Evolutionary conservation across 1,284 basidiomycete genomes (phyloP).

Genomic region (Cystobasidium pallidum): DNA sequence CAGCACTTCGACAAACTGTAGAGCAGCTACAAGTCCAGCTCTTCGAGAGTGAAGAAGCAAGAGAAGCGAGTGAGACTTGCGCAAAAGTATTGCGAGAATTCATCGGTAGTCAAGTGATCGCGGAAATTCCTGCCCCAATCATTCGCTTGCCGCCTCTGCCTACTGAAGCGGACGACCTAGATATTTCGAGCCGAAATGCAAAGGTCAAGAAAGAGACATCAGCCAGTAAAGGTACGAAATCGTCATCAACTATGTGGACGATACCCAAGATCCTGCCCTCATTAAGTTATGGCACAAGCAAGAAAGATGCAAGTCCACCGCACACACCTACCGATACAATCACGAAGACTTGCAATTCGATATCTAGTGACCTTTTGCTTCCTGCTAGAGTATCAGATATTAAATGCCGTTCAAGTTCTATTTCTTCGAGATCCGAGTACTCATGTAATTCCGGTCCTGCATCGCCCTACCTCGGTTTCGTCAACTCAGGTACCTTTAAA

Average conservation of each 20-base stretch:
- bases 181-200: slow-evolving; percentile 6
- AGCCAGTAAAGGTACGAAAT: not conserved
- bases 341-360: not conserved
- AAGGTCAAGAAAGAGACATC: slow-evolving; percentile 28
- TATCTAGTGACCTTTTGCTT: slow-evolving; percentile 13
- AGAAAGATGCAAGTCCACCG: slow-evolving; percentile 1
- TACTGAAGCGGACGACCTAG: slow-evolving; percentile 54
- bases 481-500: slow-evolving; percentile 6
- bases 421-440: slow-evolving; percentile 21
- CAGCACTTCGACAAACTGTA: slow-evolving; percentile 64
- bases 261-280: slow-evolving; percentile 37
- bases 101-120: slow-evolving; percentile 62
- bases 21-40: slow-evolving; percentile 56
- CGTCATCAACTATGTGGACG: slow-evolving; percentile 34
- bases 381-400: slow-evolving; percentile 8
- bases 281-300: slow-evolving; percentile 23
- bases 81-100: slow-evolving; percentile 79
- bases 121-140: slow-evolving; percentile 40
- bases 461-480: slow-evolving; percentile 28
- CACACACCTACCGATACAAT: not conserved
- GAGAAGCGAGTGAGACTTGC: slow-evolving; percentile 82
- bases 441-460: slow-evolving; percentile 24
- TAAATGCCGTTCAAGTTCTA: slow-evolving; percentile 2
- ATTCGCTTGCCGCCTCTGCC: slow-evolving; percentile 63
- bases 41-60: slow-evolving; percentile 75